Base-by-base conservation (phyloP, 2,329 filamentous ascomycete species). In the Didymella sp. region DNA sequence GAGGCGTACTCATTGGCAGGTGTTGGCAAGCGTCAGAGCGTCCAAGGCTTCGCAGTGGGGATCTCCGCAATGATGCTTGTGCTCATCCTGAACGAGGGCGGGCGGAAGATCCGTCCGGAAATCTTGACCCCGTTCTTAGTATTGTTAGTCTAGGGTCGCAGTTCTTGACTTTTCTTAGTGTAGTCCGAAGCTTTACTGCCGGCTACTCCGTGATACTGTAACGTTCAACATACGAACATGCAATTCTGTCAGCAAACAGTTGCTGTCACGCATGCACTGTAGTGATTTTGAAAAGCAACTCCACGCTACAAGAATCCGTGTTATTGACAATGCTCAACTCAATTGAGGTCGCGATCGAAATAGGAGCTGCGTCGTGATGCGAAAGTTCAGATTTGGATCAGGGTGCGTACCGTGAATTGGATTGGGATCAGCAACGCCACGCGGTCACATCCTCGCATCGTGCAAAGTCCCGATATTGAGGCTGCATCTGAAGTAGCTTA, bases 371-470 rank as follows among this genome's bases (percentile, higher is more conserved):
- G 19, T n/a, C 21, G 13, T 27, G 47, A 51, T 47, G 43, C 25
- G 28, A 46, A 56, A 48, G 41, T 43, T 17, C 22, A 51, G 27
- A 43, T 47, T 37, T 31, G 42, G 42, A 56, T 51, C 54, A 38
- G 30, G 24, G 15, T 22, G 9, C 17, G 31, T 7, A 50, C 31
- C 31, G 33, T 11, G 33, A 37, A 19, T 19, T 11, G 33, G 15
- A 44, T 30, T 41, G 25, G 19, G 52, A 46, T 50, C 35, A 42
- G 37, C 42, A 38, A 47, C 42, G 43, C 47, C 42, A 43, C 41
- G 37, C 51, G 35, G 30, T 44, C 38, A 40, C 12, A 41, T n/a
- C 33, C 31, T 31, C 33, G 33, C 33, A 15, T 38, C 35, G 9
- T 19, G 19, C 11, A 35, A 46, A 21, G 33, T 13, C 28, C 41